Percentiles rank a stretch among this genome's conserved stretches.
Conservation (phyloP, 441 rosid species). For the Aleurites moluccanus region DNA sequence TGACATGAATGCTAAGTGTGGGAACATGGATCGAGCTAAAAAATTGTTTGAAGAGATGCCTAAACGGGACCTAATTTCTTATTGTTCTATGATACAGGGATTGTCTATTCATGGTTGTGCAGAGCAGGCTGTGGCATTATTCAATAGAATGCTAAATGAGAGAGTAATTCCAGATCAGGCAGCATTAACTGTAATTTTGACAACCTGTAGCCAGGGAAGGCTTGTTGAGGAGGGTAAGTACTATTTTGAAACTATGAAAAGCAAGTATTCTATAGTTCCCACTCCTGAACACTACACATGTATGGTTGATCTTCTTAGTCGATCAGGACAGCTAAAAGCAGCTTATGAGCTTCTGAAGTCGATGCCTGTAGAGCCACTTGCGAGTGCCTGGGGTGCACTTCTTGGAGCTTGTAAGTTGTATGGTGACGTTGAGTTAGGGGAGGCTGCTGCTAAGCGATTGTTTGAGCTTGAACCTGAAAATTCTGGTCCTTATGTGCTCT, state of each 20-base stretch:
- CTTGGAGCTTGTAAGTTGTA: slow-evolving; percentile 70
- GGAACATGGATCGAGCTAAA: slow-evolving; percentile 65
- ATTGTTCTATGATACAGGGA: slow-evolving; percentile 84
- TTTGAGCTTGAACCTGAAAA: slow-evolving; percentile 67
- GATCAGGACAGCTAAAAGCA: slow-evolving; percentile 52
- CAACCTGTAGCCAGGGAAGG: slow-evolving; percentile 62
- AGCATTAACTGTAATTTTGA: slow-evolving; percentile 68
- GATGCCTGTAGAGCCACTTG: slow-evolving; percentile 62
- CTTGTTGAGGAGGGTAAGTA: slow-evolving; percentile 71
- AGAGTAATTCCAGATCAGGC: slow-evolving; percentile 60
- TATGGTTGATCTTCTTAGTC: slow-evolving; percentile 75
- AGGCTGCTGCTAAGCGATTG: slow-evolving; percentile 49
- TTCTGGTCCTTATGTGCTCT: slow-evolving; percentile 62
- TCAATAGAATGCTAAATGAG: slow-evolving; percentile 64
- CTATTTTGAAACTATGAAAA: slow-evolving; percentile 58
- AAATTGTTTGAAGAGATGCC: slow-evolving; percentile 63
- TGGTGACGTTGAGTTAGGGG: slow-evolving; percentile 56
- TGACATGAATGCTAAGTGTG: slow-evolving; percentile 85
- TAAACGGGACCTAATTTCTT: slow-evolving; percentile 46
- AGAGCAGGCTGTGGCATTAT: slow-evolving; percentile 50
- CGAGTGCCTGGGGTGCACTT: slow-evolving; percentile 86
- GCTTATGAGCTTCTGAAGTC: slow-evolving; percentile 61
- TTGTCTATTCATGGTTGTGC: slow-evolving; percentile 62
- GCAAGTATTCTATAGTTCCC: slow-evolving; percentile 46
- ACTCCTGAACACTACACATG: slow-evolving; percentile 71